A percentile compares a stretch with the other conserved stretches of the same genome.
Evolutionary conservation across 495 filamentous ascomycete genomes (phyloP).

Genomic region (Penicillium argentinense): DNA sequence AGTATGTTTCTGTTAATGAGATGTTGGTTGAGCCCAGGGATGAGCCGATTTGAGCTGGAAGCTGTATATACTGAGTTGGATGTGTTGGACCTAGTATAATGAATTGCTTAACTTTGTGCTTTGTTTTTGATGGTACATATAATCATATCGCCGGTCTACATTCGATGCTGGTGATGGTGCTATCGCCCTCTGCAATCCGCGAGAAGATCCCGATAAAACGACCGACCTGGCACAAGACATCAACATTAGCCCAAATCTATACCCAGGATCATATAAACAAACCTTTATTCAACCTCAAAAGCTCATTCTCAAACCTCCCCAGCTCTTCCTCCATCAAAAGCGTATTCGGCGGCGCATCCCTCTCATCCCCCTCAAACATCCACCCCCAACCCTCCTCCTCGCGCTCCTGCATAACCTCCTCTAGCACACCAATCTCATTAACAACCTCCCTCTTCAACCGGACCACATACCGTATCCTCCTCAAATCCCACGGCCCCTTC

Average conservation of each 20-base stretch:
- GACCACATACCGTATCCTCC: conserved; percentile 6
- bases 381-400: conserved; percentile 46
- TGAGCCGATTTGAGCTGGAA: conserved; percentile 58
- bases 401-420: conserved; percentile 24
- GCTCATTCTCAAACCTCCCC: conserved; percentile 49
- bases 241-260: not conserved
- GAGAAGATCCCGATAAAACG: not conserved
- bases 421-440: conserved; percentile 6
- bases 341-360: conserved; percentile 30
- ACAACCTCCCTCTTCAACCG: not conserved
- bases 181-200: not conserved
- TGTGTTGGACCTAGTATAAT: too few relatives aligned
- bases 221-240: not conserved
- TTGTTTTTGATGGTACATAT: too few relatives aligned
- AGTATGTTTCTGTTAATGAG: conserved; percentile 69
- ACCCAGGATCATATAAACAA: conserved; percentile 5
- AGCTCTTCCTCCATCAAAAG: conserved; percentile 50
- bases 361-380: conserved; percentile 48
- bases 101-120: too few relatives aligned
- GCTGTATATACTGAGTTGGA: too few relatives aligned
- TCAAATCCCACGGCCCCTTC: conserved; percentile 36
- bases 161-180: too few relatives aligned
- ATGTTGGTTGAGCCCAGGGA: conserved; percentile 69
- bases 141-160: too few relatives aligned
- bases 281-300: conserved; percentile 44